Percentiles rank a stretch among this genome's conserved stretches.
phyloP scores from a whole-genome alignment of 2,329 filamentous ascomycete species.

The Chaetomium globosum region DNA sequence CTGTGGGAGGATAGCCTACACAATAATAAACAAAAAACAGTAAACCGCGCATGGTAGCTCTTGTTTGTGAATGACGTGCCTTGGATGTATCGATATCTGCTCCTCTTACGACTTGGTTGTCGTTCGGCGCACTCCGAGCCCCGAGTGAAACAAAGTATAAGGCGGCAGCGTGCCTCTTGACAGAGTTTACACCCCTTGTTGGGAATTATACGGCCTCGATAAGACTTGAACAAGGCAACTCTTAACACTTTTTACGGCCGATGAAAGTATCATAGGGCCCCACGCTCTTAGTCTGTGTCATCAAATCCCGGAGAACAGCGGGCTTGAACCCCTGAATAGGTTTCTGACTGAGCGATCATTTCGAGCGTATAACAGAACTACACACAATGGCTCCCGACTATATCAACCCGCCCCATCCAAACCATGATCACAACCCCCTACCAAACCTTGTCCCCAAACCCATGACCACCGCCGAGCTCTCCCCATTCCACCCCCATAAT shows the following conservation, averaged over 20 bases:
- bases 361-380: too few species aligned
- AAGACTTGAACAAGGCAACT: neutral
- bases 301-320: too few species aligned
- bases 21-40: conserved; percentile 5
- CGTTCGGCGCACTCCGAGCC: neutral
- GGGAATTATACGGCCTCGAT: neutral
- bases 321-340: too few species aligned
- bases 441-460: too few species aligned
- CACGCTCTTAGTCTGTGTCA: neutral
- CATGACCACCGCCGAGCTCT: too few species aligned
- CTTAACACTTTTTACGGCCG: neutral
- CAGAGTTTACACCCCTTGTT: neutral
- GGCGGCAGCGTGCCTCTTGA: neutral
- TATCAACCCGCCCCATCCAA: too few species aligned
- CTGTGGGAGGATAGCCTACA: neutral
- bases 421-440: too few species aligned
- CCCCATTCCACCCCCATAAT: too few species aligned
- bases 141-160: neutral
- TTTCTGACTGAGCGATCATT: too few species aligned
- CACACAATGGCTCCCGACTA: too few species aligned
- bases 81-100: neutral
- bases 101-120: neutral
- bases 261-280: neutral
- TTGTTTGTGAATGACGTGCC: neutral
- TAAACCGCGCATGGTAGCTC: conserved; percentile 9